These are phyloP conservation scores for Claviceps sp. DNA, from an alignment of 2,329 filamentous ascomycete genomes.

Conservation along the genomic window DNA sequence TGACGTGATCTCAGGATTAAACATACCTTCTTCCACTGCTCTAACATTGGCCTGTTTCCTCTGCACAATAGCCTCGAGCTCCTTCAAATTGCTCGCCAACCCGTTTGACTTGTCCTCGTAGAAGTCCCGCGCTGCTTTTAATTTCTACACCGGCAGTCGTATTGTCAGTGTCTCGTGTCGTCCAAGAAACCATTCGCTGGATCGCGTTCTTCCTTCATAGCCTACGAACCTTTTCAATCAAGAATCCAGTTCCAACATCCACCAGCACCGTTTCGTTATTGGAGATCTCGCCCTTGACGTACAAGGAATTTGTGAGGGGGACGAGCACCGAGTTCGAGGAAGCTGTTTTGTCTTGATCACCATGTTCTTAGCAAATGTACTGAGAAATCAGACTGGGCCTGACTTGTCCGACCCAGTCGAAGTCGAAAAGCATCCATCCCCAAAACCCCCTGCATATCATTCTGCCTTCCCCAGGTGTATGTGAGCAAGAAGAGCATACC, in stretches of 20 bases:
- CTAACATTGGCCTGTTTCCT: conserved; percentile 73
- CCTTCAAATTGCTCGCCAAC: conserved; percentile 38
- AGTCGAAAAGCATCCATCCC: background rate
- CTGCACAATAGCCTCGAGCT: conserved; percentile 43
- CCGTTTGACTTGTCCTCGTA: conserved; percentile 44
- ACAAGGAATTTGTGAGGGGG: conserved; percentile 88
- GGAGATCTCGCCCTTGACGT: conserved; percentile 72
- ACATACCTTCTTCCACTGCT: conserved; percentile 72
- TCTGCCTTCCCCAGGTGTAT: no score
- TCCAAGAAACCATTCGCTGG: background rate
- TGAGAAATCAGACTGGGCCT: background rate
- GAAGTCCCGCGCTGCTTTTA: conserved; percentile 40
- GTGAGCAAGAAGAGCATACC: conserved; percentile 12
- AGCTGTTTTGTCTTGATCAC: conserved; percentile 3
- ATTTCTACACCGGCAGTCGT: conserved; percentile 23
- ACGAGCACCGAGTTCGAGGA: conserved; percentile 56
- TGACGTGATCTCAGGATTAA: background rate
- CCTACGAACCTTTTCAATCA: conserved; percentile 67
- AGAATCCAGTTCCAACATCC: conserved; percentile 88
- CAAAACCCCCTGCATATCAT: no score
- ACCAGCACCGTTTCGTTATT: conserved; percentile 69
- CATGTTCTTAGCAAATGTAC: background rate
- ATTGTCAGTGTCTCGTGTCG: conserved; percentile 3
- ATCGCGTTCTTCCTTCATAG: no score
- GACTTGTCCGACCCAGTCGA: background rate